Evolutionary conservation across 2,329 filamentous ascomycete genomes (phyloP), one percentile per base, ranked within the genome.

Genomic region (Stachybotrys echinatus): DNA sequence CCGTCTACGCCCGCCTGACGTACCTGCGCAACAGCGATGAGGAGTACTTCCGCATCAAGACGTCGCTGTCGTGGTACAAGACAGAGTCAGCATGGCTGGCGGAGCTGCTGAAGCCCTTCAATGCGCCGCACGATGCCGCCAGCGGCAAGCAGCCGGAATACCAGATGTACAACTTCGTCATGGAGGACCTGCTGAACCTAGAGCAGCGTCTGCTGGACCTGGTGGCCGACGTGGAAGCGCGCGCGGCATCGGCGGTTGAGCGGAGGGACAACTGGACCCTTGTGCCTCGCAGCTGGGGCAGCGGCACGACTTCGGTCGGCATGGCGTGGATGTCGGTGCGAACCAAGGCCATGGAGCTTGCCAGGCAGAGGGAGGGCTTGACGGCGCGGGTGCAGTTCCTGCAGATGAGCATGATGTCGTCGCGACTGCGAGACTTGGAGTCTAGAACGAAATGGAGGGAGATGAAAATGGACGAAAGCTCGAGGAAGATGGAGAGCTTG

Each of bases 351-450:
- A 52, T 76, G 49, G 71, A 76, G 49, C 56, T 76, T 14, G 71
- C 74, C 18, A 64, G 72, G 22, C 72, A 76, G 62, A 66, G 74
- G 44, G 72, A 76, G 48, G 67, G 69, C 3, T 55, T 75, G 55
- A 74, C 72, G 2, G 65, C 65, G 7, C 64, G 73, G 37, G 73
- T 77, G 39, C 66, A 74, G 45, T 77, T 76, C 54, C 67, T 73
- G 49, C 72, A 77, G 58, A 72, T 73, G 65, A 74, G 70, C 61
- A 72, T 76, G 66, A 68, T 76, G 23, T 70, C 71, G 42, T 74
- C 73, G 62, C 60, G 65, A 47, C 59, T 72, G 47, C 55, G 65
- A 10, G 64, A 69, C 34, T 58, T 73, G 10, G 69, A 73, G 55
- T 56, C 55, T 21, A 58, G 59, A 45, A 62, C 61, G 8, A 63